Base-by-base conservation (phyloP, 2,329 filamentous ascomycete genomes). In the Exophiala viscosa region DNA sequence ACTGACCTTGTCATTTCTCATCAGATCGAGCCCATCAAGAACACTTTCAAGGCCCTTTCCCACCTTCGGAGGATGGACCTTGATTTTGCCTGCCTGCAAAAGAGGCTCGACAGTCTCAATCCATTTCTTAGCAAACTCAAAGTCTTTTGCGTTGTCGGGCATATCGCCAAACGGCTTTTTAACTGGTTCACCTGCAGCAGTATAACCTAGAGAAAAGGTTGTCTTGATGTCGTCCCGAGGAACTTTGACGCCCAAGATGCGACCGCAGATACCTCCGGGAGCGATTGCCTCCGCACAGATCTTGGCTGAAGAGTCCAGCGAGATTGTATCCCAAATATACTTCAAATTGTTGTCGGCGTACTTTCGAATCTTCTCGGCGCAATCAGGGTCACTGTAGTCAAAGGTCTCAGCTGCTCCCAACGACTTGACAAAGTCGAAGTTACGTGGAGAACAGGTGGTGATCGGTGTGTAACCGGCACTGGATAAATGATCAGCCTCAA, bases 1-100 rank as follows among this genome's bases (percentile, higher is more conserved):
- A 55, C 71, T 75, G 34, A 78, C 71, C 60, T 73, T 75, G 4
- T 69, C 70, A 31, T 72, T 62, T 63, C 66, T 73, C 58, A 79
- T 54, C 45, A 69, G 55, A 48, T 76, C 62, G 50, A 78, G 35
- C 1, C 76, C 76, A 8, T 73, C 72, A 33, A 74, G 55, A 11
- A 78, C 67, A 20, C 70, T 73, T 49, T 72, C 62, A 47, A 79
- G 62, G 0, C 77, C 76, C n/a, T 68, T 68, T 36, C 65, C 52
- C 11, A 76, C 67, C 56, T 69, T 67, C 14, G 65, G 58, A 31
- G 69, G 72, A 65, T 78, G 76, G 11, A 67, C 61, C 62, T 70
- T 70, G 35, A 79, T 45, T 60, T 71, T 73, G 8, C 71, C 71
- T 50, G 72, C 65, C 3, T 61, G 66, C 32, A 79, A 53, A 60